Percentiles rank a stretch among this genome's conserved stretches.
These are phyloP conservation scores for Penicillium angulare DNA, from an alignment of 495 filamentous ascomycete species.

Conservation along the genomic window DNA sequence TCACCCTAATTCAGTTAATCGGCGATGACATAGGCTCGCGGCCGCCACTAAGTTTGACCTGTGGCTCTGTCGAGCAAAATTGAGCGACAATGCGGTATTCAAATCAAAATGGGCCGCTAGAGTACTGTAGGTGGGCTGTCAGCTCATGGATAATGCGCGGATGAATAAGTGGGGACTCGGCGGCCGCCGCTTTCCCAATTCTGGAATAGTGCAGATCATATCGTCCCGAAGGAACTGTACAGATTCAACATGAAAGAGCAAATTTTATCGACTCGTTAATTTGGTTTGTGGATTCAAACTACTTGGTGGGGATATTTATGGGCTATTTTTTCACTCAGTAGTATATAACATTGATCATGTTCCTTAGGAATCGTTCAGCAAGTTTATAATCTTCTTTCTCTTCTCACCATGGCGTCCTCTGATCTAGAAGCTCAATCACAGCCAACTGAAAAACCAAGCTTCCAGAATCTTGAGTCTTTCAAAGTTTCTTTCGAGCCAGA, in stretches of 20 bases:
- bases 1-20: too few relatives aligned
- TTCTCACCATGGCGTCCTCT: neutral
- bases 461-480: neutral
- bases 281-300: too few relatives aligned
- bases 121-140: neutral
- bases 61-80: too few relatives aligned
- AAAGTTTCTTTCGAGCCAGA: conserved; percentile 8
- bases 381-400: neutral
- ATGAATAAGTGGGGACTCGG: neutral
- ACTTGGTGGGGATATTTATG: too few relatives aligned
- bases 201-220: neutral
- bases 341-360: too few relatives aligned
- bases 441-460: neutral
- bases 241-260: too few relatives aligned
- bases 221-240: too few relatives aligned
- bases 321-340: too few relatives aligned
- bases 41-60: neutral
- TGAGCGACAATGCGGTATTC: neutral
- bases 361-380: too few relatives aligned
- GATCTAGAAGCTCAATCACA: neutral
- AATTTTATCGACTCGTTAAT: too few relatives aligned
- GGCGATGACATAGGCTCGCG: too few relatives aligned
- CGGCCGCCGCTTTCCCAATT: neutral
- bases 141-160: neutral
- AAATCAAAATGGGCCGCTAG: neutral